Conservation (phyloP, 345 rosid genomes). For the Sonneratia caseolaris region DNA sequence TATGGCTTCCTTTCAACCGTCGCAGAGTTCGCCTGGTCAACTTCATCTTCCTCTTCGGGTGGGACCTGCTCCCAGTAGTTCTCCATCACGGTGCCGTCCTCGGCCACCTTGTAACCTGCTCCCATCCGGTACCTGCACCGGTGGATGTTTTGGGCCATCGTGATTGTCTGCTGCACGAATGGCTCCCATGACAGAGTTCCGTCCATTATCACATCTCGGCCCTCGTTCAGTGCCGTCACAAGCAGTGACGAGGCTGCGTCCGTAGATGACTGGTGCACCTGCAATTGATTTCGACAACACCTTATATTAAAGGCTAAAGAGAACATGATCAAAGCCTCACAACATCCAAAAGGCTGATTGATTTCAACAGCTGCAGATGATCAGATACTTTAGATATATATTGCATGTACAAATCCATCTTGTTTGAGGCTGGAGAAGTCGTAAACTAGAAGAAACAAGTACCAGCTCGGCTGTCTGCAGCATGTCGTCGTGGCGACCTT, state of each 20-base stretch:
- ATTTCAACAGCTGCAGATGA: not conserved
- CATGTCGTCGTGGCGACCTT: constrained; percentile 72
- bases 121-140: constrained; percentile 70
- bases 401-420: not conserved
- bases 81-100: constrained; percentile 53
- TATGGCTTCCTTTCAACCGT: constrained; percentile 45
- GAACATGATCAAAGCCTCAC: not conserved
- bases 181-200: constrained; percentile 93
- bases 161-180: constrained; percentile 72
- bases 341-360: not conserved
- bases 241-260: constrained; percentile 82
- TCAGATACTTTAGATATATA: not conserved
- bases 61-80: constrained; percentile 54
- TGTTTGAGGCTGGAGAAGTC: not conserved
- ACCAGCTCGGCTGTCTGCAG: constrained; percentile 86
- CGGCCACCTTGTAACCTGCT: constrained; percentile 52
- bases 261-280: constrained; percentile 89
- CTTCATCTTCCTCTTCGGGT: constrained; percentile 28
- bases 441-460: not conserved
- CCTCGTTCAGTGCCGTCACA: constrained; percentile 89
- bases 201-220: constrained; percentile 94
- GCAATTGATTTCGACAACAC: not conserved
- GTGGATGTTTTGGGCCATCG: constrained; percentile 82
- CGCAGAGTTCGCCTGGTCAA: constrained; percentile 3
- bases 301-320: not conserved